Evolutionary conservation across 2,329 filamentous ascomycete species (phyloP), one percentile per base, ranked within the genome.

Genomic region (Exophiala sp.): DNA sequence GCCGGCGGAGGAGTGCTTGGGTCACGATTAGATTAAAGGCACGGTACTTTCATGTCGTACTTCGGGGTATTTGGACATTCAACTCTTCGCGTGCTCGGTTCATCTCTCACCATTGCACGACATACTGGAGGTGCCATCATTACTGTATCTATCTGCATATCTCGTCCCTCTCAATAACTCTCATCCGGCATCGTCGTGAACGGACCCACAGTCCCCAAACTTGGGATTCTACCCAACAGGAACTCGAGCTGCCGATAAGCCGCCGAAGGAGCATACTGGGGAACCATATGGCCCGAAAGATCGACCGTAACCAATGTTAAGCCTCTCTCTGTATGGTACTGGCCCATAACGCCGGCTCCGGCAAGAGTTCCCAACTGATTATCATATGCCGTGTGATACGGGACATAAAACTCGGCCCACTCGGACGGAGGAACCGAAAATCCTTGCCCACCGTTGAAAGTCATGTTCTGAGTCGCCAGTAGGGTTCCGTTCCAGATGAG

Each of bases 381-480:
- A 74, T 70, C 1, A 59, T 62, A 46, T 14, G 42, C 39, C 0
- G 60, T 62, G 58, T 83, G 79, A 62, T 79, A 82, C 0, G 86
- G 85, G 0, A 89, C 83, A 63, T 79, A 87, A 62, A 87, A 82
- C 1, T 81, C 79, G 44, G 80, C 75, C 43, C 54, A 60, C 10
- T 52, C 18, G 1, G 64, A 64, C 0, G 86, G 86, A 0, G 69
- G 66, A 1, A 66, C 63, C 56, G 82, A 77, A 72, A 91, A 90
- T 0, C 86, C 87, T 44, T 85, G 78, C 37, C 73, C 65, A 3
- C 85, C 86, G 50, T 80, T 79, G 81, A 82, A 91, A 0, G 85
- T 89, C 81, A 90, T 87, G 70, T 89, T 89, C 63, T 91, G 86
- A 51, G 90, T 82, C 1, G 77, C 76, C 5, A 88, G 70, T 1